Conservation (phyloP, 2,329 filamentous ascomycete genomes). For the Westerdykella sp. region DNA sequence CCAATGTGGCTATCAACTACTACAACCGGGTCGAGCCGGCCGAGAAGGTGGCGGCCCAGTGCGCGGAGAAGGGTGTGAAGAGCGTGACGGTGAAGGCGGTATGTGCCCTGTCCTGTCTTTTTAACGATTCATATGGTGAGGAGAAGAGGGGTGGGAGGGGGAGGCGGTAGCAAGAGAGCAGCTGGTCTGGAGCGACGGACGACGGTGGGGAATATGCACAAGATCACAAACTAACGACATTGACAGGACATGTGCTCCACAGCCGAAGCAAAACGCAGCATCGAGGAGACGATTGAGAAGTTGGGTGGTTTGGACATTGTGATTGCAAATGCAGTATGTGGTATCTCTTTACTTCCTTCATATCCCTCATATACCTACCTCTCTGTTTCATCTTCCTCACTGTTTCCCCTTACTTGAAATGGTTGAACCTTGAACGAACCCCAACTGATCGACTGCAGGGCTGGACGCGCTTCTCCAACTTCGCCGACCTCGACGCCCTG, state of each 20-base stretch:
- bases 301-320: constrained; percentile 70
- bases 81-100: constrained; percentile 56
- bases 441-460: constrained; percentile 39
- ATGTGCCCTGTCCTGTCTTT: constrained; percentile 17
- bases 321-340: constrained; percentile 63
- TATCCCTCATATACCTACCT: constrained; percentile 20
- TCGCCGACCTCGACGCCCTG: constrained; percentile 53
- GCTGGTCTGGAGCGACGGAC: neutral
- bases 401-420: neutral
- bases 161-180: neutral
- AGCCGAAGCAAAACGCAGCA: constrained; percentile 53
- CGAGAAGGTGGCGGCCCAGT: constrained; percentile 50
- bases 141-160: neutral
- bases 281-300: constrained; percentile 53
- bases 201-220: neutral
- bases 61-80: constrained; percentile 48
- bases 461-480: constrained; percentile 56
- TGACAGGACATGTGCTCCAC: constrained; percentile 55
- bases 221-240: neutral
- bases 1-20: constrained; percentile 70
- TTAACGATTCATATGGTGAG: neutral
- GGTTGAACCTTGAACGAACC: neutral
- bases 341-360: neutral
- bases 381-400: constrained; percentile 10
- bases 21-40: constrained; percentile 56